phyloP scores from a whole-genome alignment of 495 filamentous ascomycete genomes.

The Penicillium coffeae region DNA sequence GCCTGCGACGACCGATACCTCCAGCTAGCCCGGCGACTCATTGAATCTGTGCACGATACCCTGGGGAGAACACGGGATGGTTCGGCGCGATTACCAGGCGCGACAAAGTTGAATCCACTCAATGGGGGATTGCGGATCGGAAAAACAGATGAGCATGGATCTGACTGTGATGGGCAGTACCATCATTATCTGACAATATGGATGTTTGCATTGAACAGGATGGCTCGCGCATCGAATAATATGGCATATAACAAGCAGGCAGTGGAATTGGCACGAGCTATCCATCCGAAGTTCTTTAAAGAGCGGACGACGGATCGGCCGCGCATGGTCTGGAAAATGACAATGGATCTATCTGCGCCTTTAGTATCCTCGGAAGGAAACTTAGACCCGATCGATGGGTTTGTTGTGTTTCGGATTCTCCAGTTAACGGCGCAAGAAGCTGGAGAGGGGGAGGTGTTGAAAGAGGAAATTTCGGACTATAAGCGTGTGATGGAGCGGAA shows the following conservation, averaged over 20 bases:
- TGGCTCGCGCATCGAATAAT: slow-evolving; percentile 50
- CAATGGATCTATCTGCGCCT: slow-evolving; percentile 44
- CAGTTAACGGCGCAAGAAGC: slow-evolving; percentile 37
- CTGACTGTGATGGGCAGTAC: slow-evolving; percentile 63
- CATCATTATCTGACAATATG: slow-evolving; percentile 67
- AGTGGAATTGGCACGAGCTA: slow-evolving; percentile 53
- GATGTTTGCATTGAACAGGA: slow-evolving; percentile 67
- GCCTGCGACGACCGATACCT: slow-evolving; percentile 40
- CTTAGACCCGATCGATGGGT: slow-evolving; percentile 60
- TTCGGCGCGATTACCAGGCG: slow-evolving; percentile 44
- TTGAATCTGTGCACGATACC: slow-evolving; percentile 51
- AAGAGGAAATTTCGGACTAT: slow-evolving; percentile 56
- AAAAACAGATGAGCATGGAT: slow-evolving; percentile 48
- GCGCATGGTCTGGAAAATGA: slow-evolving; percentile 64
- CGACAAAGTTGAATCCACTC: slow-evolving; percentile 52
- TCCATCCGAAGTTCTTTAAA: slow-evolving; percentile 56
- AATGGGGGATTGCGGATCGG: slow-evolving; percentile 62
- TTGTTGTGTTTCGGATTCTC: slow-evolving; percentile 53
- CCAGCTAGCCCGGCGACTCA: slow-evolving; percentile 48
- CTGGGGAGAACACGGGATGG: slow-evolving; percentile 55
- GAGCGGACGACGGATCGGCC: slow-evolving; percentile 26
- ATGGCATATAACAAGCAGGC: slow-evolving; percentile 51
- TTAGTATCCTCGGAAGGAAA: slow-evolving; percentile 57
- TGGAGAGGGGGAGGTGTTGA: slow-evolving; percentile 30
- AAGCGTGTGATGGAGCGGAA: slow-evolving; percentile 49